Evolutionary conservation across 345 rosid species (phyloP).

Genomic region (Hypericum androsaemum): DNA sequence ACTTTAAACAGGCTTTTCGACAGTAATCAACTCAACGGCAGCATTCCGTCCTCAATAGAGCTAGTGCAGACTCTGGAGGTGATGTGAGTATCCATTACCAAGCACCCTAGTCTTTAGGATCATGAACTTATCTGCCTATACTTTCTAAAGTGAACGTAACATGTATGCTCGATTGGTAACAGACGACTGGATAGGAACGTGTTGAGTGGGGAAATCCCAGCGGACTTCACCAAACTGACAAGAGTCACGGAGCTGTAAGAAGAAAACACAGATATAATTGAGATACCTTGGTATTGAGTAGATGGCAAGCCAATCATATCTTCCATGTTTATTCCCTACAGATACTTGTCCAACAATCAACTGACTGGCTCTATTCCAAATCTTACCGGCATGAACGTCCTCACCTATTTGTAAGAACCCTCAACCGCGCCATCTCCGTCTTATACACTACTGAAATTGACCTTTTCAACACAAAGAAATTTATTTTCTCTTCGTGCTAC

Average conservation of each 20-base stretch:
- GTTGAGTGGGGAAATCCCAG: slow-evolving; percentile 44
- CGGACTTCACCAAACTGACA: slow-evolving; percentile 48
- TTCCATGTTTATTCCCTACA: slow-evolving; percentile 18
- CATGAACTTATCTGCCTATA: neutral
- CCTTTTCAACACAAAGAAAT: neutral
- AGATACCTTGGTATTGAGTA: neutral
- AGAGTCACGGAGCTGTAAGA: slow-evolving; percentile 58
- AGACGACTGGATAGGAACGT: slow-evolving; percentile 73
- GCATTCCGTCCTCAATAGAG: slow-evolving; percentile 53
- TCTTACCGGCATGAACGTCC: slow-evolving; percentile 41
- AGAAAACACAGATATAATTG: neutral
- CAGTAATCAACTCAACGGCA: slow-evolving; percentile 49
- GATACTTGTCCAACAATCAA: slow-evolving; percentile 63
- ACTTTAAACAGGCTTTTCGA: slow-evolving; percentile 52
- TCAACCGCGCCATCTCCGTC: neutral
- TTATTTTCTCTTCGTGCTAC: no score
- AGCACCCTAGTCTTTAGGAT: neutral
- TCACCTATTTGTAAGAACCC: slow-evolving; percentile 56
- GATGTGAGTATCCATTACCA: slow-evolving; percentile 47
- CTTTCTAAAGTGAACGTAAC: neutral
- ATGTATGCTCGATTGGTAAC: slow-evolving; percentile 7
- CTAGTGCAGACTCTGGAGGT: slow-evolving; percentile 44
- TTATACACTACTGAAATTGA: neutral
- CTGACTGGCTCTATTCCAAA: slow-evolving; percentile 52
- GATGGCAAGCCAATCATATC: neutral